Percentiles rank a stretch among this genome's conserved stretches.
Conservation (phyloP, 2,329 filamentous ascomycete genomes). For the Aspergillus clavatus region DNA sequence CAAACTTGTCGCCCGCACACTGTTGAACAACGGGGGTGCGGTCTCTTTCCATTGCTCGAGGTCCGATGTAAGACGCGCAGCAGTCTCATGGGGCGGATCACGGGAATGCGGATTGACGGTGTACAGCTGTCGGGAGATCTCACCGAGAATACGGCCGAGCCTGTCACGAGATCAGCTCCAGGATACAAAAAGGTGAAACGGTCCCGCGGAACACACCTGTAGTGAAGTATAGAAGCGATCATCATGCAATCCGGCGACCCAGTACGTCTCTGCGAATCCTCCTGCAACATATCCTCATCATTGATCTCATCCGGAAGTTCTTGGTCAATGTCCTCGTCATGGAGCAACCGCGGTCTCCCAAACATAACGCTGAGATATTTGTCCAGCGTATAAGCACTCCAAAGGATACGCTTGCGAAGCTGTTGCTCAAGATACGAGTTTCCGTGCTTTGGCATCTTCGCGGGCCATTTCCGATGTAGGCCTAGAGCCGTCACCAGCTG, state of each 20-base stretch:
- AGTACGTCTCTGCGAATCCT: constrained; percentile 33
- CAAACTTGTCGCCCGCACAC: constrained; percentile 32
- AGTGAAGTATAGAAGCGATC: constrained; percentile 37
- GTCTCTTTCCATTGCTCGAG: constrained; percentile 36
- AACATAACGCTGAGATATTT: constrained; percentile 61
- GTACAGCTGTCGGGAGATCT: constrained; percentile 45
- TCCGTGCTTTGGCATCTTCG: constrained; percentile 25
- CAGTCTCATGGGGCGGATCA: constrained; percentile 29
- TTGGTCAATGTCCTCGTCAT: constrained; percentile 62
- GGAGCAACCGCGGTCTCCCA: constrained; percentile 56
- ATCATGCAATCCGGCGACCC: constrained; percentile 37
- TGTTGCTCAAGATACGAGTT: constrained; percentile 41
- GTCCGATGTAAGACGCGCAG: constrained; percentile 31
- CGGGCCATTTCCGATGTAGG: constrained; percentile 32
- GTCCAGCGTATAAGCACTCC: constrained; percentile 59
- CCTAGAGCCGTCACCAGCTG: constrained; percentile 50
- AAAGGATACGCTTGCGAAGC: constrained; percentile 56
- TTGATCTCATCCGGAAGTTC: constrained; percentile 53
- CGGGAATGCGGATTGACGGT: constrained; percentile 30
- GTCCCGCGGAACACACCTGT: constrained; percentile 22
- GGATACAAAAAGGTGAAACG: background rate
- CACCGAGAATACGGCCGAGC: constrained; percentile 49
- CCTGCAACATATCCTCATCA: constrained; percentile 52
- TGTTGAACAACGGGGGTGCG: constrained; percentile 34
- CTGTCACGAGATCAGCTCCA: constrained; percentile 15